Evolutionary conservation across 1,139 yeast genomes (phyloP).

Genomic region (Zhuliangozyma blackwelliae): DNA sequence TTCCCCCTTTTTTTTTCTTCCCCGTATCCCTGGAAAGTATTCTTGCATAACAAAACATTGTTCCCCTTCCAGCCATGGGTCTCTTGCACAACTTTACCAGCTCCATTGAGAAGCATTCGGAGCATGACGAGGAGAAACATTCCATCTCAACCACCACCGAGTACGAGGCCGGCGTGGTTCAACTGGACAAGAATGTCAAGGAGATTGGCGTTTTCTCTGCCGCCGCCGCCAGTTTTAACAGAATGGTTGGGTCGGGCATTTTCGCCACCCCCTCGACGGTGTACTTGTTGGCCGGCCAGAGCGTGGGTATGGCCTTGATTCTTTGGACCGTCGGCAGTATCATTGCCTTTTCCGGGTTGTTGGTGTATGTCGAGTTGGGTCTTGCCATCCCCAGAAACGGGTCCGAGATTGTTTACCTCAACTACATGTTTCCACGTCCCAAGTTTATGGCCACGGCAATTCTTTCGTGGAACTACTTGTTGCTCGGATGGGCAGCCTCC

Average conservation of each 20-base stretch:
- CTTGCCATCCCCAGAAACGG: slow-evolving; percentile 82
- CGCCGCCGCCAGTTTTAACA: slow-evolving; percentile 64
- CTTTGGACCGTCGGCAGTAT: slow-evolving; percentile 78
- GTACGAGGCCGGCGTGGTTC: slow-evolving; percentile 31
- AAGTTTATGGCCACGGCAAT: slow-evolving; percentile 65
- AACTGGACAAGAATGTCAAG: slow-evolving; percentile 50
- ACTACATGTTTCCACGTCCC: slow-evolving; percentile 66
- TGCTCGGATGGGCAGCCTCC: slow-evolving; percentile 85
- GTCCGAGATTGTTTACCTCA: slow-evolving; percentile 83
- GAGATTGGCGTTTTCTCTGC: slow-evolving; percentile 68
- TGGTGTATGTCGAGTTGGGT: slow-evolving; percentile 81
- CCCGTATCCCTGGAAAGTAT: no score
- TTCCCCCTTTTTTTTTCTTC: no score
- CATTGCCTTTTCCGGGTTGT: slow-evolving; percentile 69
- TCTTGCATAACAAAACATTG: no score
- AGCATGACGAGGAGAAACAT: no score
- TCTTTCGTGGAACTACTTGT: slow-evolving; percentile 72
- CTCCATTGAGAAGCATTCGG: no score
- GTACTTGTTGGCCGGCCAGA: slow-evolving; percentile 55
- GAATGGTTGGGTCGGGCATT: slow-evolving; percentile 88
- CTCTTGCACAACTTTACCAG: no score
- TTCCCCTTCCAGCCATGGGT: no score
- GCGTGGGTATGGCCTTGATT: slow-evolving; percentile 68
- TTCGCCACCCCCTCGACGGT: slow-evolving; percentile 84
- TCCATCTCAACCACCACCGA: slow-evolving; percentile 16